Evolutionary conservation across 2,329 filamentous ascomycete genomes (phyloP).

Genomic region (Cladosporium sp.): DNA sequence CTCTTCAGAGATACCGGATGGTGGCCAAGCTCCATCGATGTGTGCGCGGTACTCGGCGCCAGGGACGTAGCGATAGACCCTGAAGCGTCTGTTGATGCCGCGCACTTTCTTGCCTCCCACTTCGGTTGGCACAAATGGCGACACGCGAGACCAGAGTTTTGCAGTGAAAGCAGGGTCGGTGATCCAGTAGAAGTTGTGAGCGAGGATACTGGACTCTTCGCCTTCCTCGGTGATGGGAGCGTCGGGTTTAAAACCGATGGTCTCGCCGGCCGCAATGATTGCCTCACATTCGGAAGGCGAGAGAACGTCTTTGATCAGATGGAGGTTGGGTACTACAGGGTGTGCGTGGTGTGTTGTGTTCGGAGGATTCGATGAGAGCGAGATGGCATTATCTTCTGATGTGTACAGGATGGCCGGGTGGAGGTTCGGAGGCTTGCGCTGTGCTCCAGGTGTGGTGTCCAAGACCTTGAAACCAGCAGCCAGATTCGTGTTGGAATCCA

Average conservation of each 20-base stretch:
- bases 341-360: slow-evolving; percentile 55
- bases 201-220: slow-evolving; percentile 58
- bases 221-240: slow-evolving; percentile 63
- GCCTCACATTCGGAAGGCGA: slow-evolving; percentile 58
- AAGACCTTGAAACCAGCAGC: slow-evolving; percentile 51
- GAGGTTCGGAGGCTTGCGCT: slow-evolving; percentile 64
- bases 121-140: slow-evolving; percentile 52
- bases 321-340: slow-evolving; percentile 59
- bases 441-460: slow-evolving; percentile 56
- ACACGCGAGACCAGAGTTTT: slow-evolving; percentile 59
- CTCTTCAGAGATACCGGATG: slow-evolving; percentile 57
- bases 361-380: slow-evolving; percentile 41
- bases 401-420: slow-evolving; percentile 64
- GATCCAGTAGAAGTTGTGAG: slow-evolving; percentile 73
- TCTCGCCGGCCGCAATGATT: slow-evolving; percentile 64
- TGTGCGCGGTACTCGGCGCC: slow-evolving; percentile 69
- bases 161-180: slow-evolving; percentile 61
- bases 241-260: slow-evolving; percentile 63
- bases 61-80: slow-evolving; percentile 68
- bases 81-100: slow-evolving; percentile 65
- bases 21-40: slow-evolving; percentile 70
- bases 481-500: slow-evolving; percentile 35
- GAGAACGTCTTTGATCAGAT: slow-evolving; percentile 58
- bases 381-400: slow-evolving; percentile 54
- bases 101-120: slow-evolving; percentile 56